These are phyloP conservation scores for Fraxinus dipetala DNA, from an alignment of 305 asterid genomes.

Conservation along the genomic window DNA sequence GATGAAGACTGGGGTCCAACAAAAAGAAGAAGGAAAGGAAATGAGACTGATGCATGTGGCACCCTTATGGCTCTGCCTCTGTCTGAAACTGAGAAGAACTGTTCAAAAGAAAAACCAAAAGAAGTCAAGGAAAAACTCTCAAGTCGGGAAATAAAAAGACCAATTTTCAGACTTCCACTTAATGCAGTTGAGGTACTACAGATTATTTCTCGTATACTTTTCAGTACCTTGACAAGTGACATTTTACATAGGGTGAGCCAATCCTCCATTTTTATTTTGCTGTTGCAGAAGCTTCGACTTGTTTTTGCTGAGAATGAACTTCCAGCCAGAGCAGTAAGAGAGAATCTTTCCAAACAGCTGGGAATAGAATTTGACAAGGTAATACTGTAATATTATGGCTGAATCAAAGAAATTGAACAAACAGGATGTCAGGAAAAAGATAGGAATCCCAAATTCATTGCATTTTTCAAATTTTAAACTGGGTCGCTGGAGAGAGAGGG, in stretches of 20 bases:
- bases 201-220: not conserved
- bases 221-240: not conserved
- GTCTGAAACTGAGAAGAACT: slow-evolving; percentile 45
- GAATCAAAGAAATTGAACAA: slow-evolving; percentile 17
- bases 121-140: slow-evolving; percentile 30
- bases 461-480: not conserved
- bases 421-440: slow-evolving; percentile 12
- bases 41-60: slow-evolving; percentile 69
- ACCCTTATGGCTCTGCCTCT: slow-evolving; percentile 51
- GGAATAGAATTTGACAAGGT: slow-evolving; percentile 87
- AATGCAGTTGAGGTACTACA: slow-evolving; percentile 69
- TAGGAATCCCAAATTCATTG: not conserved
- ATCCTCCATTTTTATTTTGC: slow-evolving; percentile 29
- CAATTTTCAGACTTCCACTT: slow-evolving; percentile 67
- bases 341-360: slow-evolving; percentile 65
- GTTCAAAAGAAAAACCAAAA: slow-evolving; percentile 35
- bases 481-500: not conserved
- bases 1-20: slow-evolving; percentile 98
- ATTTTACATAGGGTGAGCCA: slow-evolving; percentile 7
- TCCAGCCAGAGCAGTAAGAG: slow-evolving; percentile 70
- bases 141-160: slow-evolving; percentile 44
- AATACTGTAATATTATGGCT: slow-evolving; percentile 14
- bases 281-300: slow-evolving; percentile 75
- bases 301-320: slow-evolving; percentile 89
- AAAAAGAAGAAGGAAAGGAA: slow-evolving; percentile 54